Base-by-base conservation (phyloP, 208 protist species). In the Crithidia acanthocephali region DNA sequence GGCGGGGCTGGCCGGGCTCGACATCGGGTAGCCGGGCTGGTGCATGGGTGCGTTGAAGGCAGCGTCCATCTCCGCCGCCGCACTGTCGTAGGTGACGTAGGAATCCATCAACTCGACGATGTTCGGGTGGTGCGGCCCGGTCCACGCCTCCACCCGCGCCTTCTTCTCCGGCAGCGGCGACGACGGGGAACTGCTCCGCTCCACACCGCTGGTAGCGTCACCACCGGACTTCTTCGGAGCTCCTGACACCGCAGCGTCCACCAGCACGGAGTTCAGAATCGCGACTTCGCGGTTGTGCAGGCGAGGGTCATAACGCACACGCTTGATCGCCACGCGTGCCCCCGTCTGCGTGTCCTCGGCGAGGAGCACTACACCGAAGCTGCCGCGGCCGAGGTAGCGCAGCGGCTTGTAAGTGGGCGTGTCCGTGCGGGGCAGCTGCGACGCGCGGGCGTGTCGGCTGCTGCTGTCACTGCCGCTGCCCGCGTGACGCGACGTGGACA, bases 281-380 rank as follows among this genome's bases (percentile, higher is more conserved):
- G 94, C 72, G 16, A 99, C 85, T 77, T 99, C 99, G 53, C 99
- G 89, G 76, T 99, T 99, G 80, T 98, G 98, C 63, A 98, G 97
- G n/a, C 98, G 81, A 30, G 92, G 84, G 77, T 99, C 98, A 75
- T 98, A 94, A 44, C 98, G 84, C 30, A 99, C 98, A 65, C 98
- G 98, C 74, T 99, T 99, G 61, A 99, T 97, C 47, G 98, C 98
- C 18, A 99, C 97, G 18, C 82, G 62, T 52, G 97, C 86, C 37
- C 89, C 87, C 10, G 92, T 97, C 45, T 95, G 86, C 35, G 68
- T 47, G 15, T 87, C 84, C 27, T 76, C 82, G 8, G 98, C 98
- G 33, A 95, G 80, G 23, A 97, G 92, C 11, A 99, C 98, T 15
- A 99, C 94, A 48, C 98, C 98, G 80, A 99, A 99, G 50, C 92